Conservation (phyloP, 2,329 filamentous ascomycete genomes). For the Diaporthe vexans region DNA sequence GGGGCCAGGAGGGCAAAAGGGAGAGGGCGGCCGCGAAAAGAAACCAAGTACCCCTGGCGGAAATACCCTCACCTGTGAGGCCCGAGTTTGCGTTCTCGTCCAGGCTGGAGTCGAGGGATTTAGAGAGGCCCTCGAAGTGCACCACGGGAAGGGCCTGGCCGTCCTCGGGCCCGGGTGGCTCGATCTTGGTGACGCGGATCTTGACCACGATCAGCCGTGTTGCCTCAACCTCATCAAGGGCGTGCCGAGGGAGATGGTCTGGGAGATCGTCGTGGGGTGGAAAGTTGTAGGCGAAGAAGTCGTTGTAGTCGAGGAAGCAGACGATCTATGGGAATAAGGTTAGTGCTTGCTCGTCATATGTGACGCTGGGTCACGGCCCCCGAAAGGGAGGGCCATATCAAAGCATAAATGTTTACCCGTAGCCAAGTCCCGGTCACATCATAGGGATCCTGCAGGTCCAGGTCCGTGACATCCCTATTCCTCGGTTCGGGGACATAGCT, state of each 20-base stretch:
- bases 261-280: constrained; percentile 56
- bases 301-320: constrained; percentile 73
- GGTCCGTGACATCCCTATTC: constrained; percentile 53
- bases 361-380: too few species aligned
- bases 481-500: constrained; percentile 60
- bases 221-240: constrained; percentile 75
- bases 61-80: constrained; percentile 67
- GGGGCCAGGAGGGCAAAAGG: background rate
- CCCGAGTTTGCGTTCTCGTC: constrained; percentile 78
- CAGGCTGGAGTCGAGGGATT: constrained; percentile 73
- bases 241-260: constrained; percentile 60
- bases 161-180: constrained; percentile 70
- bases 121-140: constrained; percentile 74
- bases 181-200: constrained; percentile 72
- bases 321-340: constrained; percentile 51
- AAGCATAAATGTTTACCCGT: constrained; percentile 60
- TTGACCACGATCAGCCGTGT: constrained; percentile 79
- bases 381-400: background rate
- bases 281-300: constrained; percentile 82
- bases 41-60: constrained; percentile 38
- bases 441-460: constrained; percentile 76
- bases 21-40: background rate
- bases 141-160: constrained; percentile 74
- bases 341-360: background rate
- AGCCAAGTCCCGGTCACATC: constrained; percentile 80